These are phyloP conservation scores for Beauveria sp. DNA, from an alignment of 2,329 filamentous ascomycete species.

Conservation along the genomic window DNA sequence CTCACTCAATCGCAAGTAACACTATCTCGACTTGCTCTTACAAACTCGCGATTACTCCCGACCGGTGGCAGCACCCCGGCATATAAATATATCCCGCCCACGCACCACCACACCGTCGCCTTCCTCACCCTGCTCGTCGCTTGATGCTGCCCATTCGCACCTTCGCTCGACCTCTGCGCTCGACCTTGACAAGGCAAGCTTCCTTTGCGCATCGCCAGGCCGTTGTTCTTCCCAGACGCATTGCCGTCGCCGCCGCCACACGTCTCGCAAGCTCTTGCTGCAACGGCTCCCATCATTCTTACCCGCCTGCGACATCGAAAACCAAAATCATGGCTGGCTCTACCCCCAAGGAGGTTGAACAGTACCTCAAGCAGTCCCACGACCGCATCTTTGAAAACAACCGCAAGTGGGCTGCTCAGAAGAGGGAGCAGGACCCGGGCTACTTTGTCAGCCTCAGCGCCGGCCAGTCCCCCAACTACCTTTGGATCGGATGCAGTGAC, in stretches of 20 bases:
- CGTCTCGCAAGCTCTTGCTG: slow-evolving; percentile 9
- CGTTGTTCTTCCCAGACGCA: neutral
- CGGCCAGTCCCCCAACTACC: slow-evolving; percentile 63
- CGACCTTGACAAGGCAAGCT: neutral
- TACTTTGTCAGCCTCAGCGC: slow-evolving; percentile 58
- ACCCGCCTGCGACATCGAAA: neutral
- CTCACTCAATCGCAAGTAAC: neutral
- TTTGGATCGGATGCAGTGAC: slow-evolving; percentile 90
- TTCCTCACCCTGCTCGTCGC: neutral
- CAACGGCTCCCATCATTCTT: neutral
- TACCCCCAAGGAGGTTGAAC: slow-evolving; percentile 34
- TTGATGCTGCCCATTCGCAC: slow-evolving; percentile 11
- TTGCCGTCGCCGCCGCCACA: neutral
- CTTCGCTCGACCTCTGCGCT: slow-evolving; percentile 8
- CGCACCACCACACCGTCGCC: neutral
- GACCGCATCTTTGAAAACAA: slow-evolving; percentile 64
- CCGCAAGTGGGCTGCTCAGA: slow-evolving; percentile 54
- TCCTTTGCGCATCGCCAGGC: neutral
- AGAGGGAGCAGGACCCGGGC: slow-evolving; percentile 49
- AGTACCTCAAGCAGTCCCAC: slow-evolving; percentile 56
- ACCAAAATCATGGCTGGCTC: slow-evolving; percentile 21
- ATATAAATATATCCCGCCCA: neutral
- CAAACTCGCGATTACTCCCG: slow-evolving; percentile 2
- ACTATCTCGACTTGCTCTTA: slow-evolving; percentile 8
- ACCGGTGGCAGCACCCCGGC: neutral